Percentiles rank a stretch among this genome's conserved stretches.
These are phyloP conservation scores for Leucocoprinus leucothites DNA, from an alignment of 768 basidiomycete genomes.

Conservation along the genomic window DNA sequence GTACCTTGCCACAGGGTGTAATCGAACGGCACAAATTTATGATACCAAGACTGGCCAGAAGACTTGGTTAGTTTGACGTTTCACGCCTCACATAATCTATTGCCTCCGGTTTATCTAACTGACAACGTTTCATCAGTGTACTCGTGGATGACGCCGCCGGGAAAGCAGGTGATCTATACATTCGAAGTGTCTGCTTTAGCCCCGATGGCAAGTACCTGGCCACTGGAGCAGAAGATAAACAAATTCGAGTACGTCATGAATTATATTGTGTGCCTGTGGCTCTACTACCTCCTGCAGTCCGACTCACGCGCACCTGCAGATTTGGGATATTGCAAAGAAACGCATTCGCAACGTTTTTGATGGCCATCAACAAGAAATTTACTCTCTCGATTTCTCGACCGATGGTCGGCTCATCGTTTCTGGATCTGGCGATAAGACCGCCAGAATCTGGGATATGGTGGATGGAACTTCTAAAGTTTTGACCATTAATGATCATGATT, in stretches of 20 bases:
- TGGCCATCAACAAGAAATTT: constrained; percentile 88
- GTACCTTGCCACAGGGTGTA: constrained; percentile 89
- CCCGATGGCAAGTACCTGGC: constrained; percentile 86
- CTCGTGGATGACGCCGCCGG: constrained; percentile 73
- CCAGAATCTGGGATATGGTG: constrained; percentile 38
- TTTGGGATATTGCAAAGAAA: constrained; percentile 84
- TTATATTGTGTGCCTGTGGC: background rate
- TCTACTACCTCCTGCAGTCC: constrained; percentile 14
- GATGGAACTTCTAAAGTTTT: constrained; percentile 31
- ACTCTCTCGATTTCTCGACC: constrained; percentile 83
- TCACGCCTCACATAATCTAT: constrained; percentile 2
- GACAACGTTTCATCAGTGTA: constrained; percentile 41
- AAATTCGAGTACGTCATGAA: constrained; percentile 63
- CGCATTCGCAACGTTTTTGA: constrained; percentile 74
- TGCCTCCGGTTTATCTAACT: background rate
- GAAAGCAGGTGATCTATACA: constrained; percentile 83
- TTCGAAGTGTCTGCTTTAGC: constrained; percentile 88
- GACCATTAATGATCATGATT: constrained; percentile 42
- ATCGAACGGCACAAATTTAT: constrained; percentile 92
- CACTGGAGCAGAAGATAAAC: constrained; percentile 91
- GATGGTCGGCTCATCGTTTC: constrained; percentile 85
- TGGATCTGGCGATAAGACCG: constrained; percentile 67
- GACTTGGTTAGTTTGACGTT: constrained; percentile 59
- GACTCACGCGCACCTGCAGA: constrained; percentile 50
- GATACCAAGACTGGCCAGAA: constrained; percentile 86